These are phyloP conservation scores for Hanseniaspora singularis DNA, from an alignment of 805 yeast genomes.

Conservation along the genomic window DNA sequence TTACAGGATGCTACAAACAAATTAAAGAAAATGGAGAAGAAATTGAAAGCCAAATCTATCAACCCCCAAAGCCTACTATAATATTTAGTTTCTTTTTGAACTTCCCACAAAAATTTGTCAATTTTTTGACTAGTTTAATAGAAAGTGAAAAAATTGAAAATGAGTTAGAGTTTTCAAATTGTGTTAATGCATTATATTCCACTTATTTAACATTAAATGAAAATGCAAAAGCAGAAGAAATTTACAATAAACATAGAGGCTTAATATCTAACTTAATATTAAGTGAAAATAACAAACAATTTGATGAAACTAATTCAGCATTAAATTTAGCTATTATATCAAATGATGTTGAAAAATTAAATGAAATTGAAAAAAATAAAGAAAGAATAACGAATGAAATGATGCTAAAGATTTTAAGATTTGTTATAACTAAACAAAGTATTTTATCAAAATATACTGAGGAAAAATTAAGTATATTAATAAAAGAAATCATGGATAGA, in stretches of 20 bases:
- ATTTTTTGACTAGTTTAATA: constrained; percentile 50
- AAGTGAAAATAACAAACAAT: constrained; percentile 27
- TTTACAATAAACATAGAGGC: constrained; percentile 43
- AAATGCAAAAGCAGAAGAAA: constrained; percentile 49
- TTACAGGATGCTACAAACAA: constrained; percentile 67
- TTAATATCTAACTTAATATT: constrained; percentile 28
- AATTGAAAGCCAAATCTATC: constrained; percentile 55
- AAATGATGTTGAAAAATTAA: constrained; percentile 15
- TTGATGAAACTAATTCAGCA: constrained; percentile 29
- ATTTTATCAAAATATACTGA: constrained; percentile 10
- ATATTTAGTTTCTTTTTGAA: constrained; percentile 79
- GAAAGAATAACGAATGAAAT: neutral
- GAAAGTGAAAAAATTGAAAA: neutral
- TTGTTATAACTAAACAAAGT: neutral
- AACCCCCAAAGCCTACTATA: constrained; percentile 81
- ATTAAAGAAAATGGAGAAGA: neutral
- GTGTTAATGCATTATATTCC: constrained; percentile 9
- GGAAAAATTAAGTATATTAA: constrained; percentile 15
- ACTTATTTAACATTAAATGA: constrained; percentile 32
- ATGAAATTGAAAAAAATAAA: neutral
- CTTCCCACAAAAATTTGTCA: constrained; percentile 78
- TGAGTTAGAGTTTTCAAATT: neutral
- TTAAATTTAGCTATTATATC: constrained; percentile 38
- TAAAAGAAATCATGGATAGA: constrained; percentile 41
- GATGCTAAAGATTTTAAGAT: neutral